Percentiles rank a stretch among this genome's conserved stretches.
Conservation (phyloP, 345 rosid species). For the Turritis glabra region DNA sequence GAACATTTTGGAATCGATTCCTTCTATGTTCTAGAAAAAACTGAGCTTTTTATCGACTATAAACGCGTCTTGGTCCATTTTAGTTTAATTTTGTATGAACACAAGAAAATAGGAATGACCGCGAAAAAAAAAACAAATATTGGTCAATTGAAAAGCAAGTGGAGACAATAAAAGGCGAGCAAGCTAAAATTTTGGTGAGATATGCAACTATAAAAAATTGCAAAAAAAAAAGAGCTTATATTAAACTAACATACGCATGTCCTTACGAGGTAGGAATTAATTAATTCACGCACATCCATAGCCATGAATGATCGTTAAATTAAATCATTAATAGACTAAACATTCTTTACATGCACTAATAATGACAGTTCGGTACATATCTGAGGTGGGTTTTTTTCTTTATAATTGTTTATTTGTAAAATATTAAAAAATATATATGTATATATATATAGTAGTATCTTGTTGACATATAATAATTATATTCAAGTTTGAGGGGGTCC, state of each 20-base stretch:
- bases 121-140: not conserved
- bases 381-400: conserved; percentile 9
- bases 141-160: conserved; percentile 19
- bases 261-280: not conserved
- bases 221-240: not conserved
- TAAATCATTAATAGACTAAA: not conserved
- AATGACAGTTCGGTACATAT: not conserved
- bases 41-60: conserved; percentile 12
- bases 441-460: too few species aligned
- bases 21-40: conserved; percentile 21
- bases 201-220: not conserved
- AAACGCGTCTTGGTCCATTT: conserved; percentile 23
- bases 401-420: not conserved
- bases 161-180: not conserved
- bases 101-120: conserved; percentile 6
- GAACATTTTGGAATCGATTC: not conserved
- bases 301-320: conserved; percentile 5
- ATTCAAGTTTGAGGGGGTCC: conserved; percentile 6
- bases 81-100: conserved; percentile 27
- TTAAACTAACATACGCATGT: not conserved
- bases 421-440: not conserved
- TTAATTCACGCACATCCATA: conserved; percentile 5
- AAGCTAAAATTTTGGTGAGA: too few species aligned
- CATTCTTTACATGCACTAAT: not conserved
- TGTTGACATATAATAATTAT: not conserved